Conservation (phyloP, 345 rosid genomes). For the Physaria fendleri region DNA sequence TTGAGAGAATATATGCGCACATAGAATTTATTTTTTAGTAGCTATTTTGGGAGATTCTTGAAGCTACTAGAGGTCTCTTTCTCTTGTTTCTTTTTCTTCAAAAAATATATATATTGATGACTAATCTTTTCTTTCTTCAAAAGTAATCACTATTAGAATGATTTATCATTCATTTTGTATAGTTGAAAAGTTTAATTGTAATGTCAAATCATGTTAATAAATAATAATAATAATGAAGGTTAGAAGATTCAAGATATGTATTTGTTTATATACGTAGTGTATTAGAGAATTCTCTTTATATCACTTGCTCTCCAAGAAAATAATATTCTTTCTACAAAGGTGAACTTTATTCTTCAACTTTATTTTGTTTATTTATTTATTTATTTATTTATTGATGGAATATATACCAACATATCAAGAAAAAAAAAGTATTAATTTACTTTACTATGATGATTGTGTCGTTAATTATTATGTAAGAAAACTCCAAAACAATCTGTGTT, state of each 20-base stretch:
- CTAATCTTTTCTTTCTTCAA: not conserved
- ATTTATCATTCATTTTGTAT: not conserved
- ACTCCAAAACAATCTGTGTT: not conserved
- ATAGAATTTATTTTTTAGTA: constrained; percentile 17
- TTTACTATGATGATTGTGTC: no score
- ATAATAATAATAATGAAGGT: not conserved
- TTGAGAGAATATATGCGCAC: constrained; percentile 16
- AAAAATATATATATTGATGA: not conserved
- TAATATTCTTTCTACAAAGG: constrained; percentile 22
- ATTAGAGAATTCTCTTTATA: constrained; percentile 4
- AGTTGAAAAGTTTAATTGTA: not conserved
- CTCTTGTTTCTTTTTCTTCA: not conserved
- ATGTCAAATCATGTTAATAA: not conserved
- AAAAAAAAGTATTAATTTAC: not conserved
- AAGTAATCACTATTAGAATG: no score
- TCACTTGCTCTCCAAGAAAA: constrained; percentile 15
- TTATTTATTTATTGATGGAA: constrained; percentile 7
- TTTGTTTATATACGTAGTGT: not conserved
- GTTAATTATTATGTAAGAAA: not conserved
- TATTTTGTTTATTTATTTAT: not conserved
- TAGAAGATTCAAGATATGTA: not conserved
- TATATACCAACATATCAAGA: constrained; percentile 10
- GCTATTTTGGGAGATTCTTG: constrained; percentile 17
- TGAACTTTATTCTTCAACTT: constrained; percentile 10
- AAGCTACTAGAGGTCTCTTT: constrained; percentile 19